phyloP scores from a whole-genome alignment of 2,329 filamentous ascomycete species.

The Grosmannia clavigera region DNA sequence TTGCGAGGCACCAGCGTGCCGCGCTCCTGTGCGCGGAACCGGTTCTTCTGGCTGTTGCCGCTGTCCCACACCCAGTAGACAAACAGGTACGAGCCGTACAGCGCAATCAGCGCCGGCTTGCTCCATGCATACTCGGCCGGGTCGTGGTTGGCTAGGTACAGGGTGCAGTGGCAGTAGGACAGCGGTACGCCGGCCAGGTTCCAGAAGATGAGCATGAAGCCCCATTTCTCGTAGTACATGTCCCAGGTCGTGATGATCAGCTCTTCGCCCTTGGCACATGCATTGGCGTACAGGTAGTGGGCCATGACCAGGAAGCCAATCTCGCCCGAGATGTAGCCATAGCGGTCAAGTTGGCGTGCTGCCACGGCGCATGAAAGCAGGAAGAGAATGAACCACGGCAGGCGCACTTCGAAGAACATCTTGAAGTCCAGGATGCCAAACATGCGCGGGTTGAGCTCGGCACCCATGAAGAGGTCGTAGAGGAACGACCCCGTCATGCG shows the following conservation, averaged over 20 bases:
- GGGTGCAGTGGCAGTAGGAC: conserved; percentile 71
- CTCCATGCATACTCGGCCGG: conserved; percentile 58
- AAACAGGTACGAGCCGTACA: conserved; percentile 56
- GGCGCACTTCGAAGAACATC: conserved; percentile 81
- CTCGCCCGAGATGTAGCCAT: conserved; percentile 65
- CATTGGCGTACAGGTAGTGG: conserved; percentile 72
- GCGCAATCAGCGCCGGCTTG: conserved; percentile 42
- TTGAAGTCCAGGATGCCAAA: conserved; percentile 81
- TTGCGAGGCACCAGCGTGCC: conserved; percentile 52
- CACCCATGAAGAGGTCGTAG: conserved; percentile 88
- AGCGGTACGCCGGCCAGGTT: conserved; percentile 72
- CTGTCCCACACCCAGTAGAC: conserved; percentile 80
- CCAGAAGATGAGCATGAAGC: conserved; percentile 87
- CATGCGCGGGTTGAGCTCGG: conserved; percentile 76
- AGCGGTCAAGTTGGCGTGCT: conserved; percentile 62
- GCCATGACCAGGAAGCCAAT: conserved; percentile 64
- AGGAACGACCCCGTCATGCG: conserved; percentile 77
- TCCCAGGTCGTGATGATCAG: conserved; percentile 73
- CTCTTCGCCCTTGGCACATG: conserved; percentile 73
- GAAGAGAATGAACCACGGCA: conserved; percentile 79
- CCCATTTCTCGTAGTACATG: conserved; percentile 84
- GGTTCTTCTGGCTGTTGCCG: conserved; percentile 74
- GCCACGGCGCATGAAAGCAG: conserved; percentile 56
- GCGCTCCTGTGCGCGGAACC: conserved; percentile 59
- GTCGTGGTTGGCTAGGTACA: conserved; percentile 66